Base-by-base conservation (phyloP, 345 rosid species). In the Citrus maxima region DNA sequence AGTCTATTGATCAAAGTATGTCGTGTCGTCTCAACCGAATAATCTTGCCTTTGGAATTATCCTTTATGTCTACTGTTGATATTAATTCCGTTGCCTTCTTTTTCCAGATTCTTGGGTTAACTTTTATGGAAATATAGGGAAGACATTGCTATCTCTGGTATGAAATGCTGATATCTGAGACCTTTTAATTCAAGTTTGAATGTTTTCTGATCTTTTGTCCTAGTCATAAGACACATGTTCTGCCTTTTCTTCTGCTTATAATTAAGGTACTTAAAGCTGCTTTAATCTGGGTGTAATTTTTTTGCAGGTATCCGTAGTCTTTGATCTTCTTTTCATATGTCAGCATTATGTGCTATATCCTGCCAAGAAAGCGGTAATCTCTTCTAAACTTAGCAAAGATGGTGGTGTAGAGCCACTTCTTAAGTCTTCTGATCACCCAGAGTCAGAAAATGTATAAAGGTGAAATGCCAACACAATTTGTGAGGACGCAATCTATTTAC, bases 61-160 rank as follows among this genome's bases (percentile, higher is more conserved):
- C 21, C 32, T 74, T 61, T 27, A n/a, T 35, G 59, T 73, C 75
- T 59, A 27, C 40, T 51, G 25, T 73, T 77, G 61, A 54, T 80
- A 25, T 38, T 70, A 70, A 42, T 70, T 7, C 27, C 30, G 10
- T 14, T 63, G 67, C 67, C 25, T 75, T 40, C 67, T 10, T 51
- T 51, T 54, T 79, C 12, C 84, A 95, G 99, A 90, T 93, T 92
- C 99, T 38, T 95, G 95, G 98, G 93, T 91, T 80, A 95, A 95
- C 89, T 93, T 95, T 81, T 91, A 92, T 76, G 99, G 99, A 67
- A 95, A 95, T 83, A 82, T 93, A 34, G 98, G 99, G 85, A 95
- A 95, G 88, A 90, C 90, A 14, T 79, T 93, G 83, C 86, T 95
- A 4, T 95, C 98, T 76, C 77, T 95, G 87, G 97, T 95, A 90